Evolutionary conservation across 2,329 filamentous ascomycete genomes (phyloP).

Genomic region (Aspergillus unguis): DNA sequence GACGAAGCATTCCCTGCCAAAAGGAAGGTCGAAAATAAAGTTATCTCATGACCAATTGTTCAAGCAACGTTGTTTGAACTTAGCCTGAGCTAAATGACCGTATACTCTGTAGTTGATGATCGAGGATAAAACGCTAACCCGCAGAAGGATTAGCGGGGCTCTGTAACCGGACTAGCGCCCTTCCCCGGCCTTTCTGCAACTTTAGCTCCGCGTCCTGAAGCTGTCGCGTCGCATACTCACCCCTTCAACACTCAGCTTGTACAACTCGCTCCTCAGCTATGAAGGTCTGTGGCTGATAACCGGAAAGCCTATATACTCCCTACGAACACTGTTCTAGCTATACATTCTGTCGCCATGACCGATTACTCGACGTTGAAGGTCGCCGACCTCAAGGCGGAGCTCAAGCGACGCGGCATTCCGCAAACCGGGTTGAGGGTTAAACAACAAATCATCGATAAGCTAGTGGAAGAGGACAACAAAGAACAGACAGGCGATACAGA

Average conservation of each 20-base stretch:
- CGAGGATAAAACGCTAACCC: not conserved
- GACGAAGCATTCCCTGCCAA: too few relatives aligned
- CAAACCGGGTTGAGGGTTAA: constrained; percentile 69
- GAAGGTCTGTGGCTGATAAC: constrained; percentile 9
- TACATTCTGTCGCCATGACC: constrained; percentile 39
- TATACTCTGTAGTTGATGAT: too few relatives aligned
- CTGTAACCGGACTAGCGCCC: constrained; percentile 13
- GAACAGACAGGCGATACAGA: constrained; percentile 28
- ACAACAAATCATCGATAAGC: constrained; percentile 60
- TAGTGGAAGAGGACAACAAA: constrained; percentile 48
- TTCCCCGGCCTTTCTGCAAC: constrained; percentile 8
- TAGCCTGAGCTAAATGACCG: too few relatives aligned
- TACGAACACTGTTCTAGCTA: constrained; percentile 2
- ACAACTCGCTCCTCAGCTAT: constrained; percentile 7
- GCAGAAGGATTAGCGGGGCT: not conserved
- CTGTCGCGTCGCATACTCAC: constrained; percentile 11
- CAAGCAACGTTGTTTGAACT: too few relatives aligned
- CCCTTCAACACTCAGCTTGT: not conserved
- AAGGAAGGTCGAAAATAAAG: too few relatives aligned
- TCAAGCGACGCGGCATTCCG: constrained; percentile 68
- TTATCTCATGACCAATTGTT: too few relatives aligned
- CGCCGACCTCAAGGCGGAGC: constrained; percentile 69
- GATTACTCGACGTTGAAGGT: constrained; percentile 65
- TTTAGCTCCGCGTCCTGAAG: constrained; percentile 6
- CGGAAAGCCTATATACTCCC: not conserved